Evolutionary conservation across 176 grass and related monocot species (phyloP).

Genomic region (Urochloa ruziziensis): DNA sequence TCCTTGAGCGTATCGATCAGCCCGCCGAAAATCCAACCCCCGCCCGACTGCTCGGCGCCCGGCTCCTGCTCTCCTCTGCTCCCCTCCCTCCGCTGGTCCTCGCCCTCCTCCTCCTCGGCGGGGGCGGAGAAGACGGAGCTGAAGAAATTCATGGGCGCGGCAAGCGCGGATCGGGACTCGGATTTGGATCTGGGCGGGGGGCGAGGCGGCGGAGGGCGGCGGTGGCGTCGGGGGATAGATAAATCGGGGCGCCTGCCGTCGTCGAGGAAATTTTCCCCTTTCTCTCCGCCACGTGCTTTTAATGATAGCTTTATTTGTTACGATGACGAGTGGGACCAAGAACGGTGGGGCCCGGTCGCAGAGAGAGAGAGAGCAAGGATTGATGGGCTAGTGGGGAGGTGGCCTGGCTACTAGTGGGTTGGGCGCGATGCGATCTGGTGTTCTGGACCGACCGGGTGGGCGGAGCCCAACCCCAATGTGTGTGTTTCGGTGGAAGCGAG

Average conservation of each 20-base stretch:
- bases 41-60: background rate
- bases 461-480: background rate
- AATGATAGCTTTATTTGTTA: background rate
- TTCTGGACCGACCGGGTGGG: background rate
- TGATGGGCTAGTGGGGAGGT: background rate
- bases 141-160: conserved; percentile 71
- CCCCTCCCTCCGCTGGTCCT: background rate
- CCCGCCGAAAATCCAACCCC: conserved; percentile 55
- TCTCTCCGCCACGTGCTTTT: background rate
- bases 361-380: background rate
- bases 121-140: conserved; percentile 53
- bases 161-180: conserved; percentile 18
- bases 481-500: background rate
- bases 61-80: background rate
- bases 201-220: background rate
- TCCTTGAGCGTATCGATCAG: conserved; percentile 60
- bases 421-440: background rate
- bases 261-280: background rate
- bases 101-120: conserved; percentile 20
- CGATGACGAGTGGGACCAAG: background rate
- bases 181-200: conserved; percentile 34
- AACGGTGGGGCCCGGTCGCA: background rate
- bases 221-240: background rate
- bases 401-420: background rate
- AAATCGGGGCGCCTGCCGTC: conserved; percentile 16